Base-by-base conservation (phyloP, 495 filamentous ascomycete genomes). In the Thermochaetoides thermophila region DNA sequence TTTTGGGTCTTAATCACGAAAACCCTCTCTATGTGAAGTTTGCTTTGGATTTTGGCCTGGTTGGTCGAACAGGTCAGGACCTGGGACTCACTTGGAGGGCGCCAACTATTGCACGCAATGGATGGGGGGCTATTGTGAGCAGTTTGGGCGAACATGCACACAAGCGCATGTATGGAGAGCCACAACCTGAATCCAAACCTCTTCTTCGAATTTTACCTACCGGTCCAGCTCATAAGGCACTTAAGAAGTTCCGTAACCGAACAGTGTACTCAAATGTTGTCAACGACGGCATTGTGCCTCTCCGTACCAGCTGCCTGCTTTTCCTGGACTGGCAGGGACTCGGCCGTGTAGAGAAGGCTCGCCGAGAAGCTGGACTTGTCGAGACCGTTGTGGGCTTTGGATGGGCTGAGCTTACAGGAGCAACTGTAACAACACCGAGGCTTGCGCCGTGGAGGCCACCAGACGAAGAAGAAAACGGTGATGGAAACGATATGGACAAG, bases 201-300 rank as follows among this genome's bases (percentile, higher is more conserved):
- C 61, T 97, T 13, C 58, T 97, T 13, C 73, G 89, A 15, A 92
- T 96, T 40, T 56, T 97, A 11, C 89, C 89, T 0, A 87, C 84
- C 16, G 89, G 89, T 13, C 89, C 91, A 17, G 89, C 89, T 5
- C 86, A 96, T 56, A 70, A 74, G 24, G 85, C 81, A 0, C 59
- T 97, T 32, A 71, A 76, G 45, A 82, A 78, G 53, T 97, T 96
- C 46, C 68, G 83, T 28, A 92, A 89, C 48, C 67, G 91, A 12
- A 97, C 89, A 0, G 66, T 95, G 1, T 97, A 97, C 50, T 92
- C 86, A 1, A 97, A 97, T 47, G 84, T 96, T 17, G 91, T 97
- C 27, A 97, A 97, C 56, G 89, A 97, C 57, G 89, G 89, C 3
- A 95, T 97, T 49, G 89, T 97, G 5, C 89, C 89, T 2, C 53